Conservation (phyloP, 371 early-diverging fungal species). For the Circinella umbellata region DNA sequence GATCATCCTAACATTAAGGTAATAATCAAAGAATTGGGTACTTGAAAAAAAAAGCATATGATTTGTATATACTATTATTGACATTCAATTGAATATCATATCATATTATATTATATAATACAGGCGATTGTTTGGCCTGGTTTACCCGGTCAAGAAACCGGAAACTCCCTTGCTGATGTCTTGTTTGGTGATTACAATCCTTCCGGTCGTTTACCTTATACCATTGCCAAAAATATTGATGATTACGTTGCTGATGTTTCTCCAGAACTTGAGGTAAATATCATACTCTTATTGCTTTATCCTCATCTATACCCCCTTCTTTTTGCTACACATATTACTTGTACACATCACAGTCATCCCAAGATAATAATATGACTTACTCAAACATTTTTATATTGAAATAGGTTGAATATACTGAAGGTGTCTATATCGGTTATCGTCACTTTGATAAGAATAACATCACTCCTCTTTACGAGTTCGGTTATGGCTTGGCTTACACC, state of each 20-base stretch:
- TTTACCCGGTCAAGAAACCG: conserved; percentile 66
- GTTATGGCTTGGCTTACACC: conserved; percentile 71
- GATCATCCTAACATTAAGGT: conserved; percentile 49
- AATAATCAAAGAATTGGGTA: background rate
- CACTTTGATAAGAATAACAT: conserved; percentile 55
- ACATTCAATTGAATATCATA: too few species aligned
- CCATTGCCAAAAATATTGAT: conserved; percentile 40
- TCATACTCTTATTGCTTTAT: too few species aligned
- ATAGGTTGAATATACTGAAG: conserved; percentile 52
- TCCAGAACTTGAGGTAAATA: conserved; percentile 34
- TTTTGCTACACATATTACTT: too few species aligned
- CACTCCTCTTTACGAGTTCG: conserved; percentile 62
- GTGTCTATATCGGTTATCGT: conserved; percentile 61
- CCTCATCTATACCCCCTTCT: too few species aligned
- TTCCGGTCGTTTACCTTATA: conserved; percentile 65
- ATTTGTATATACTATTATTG: too few species aligned
- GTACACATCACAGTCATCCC: too few species aligned
- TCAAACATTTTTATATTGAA: background rate
- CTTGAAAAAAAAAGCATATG: too few species aligned
- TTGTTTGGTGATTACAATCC: conserved; percentile 70
- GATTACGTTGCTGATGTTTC: conserved; percentile 50
- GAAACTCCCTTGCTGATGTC: conserved; percentile 64
- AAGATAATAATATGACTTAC: too few species aligned
- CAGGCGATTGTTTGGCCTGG: conserved; percentile 48
- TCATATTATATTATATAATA: too few species aligned